phyloP scores from a whole-genome alignment of 1,284 basidiomycete genomes.

The Ceratobasidium theobromae region DNA sequence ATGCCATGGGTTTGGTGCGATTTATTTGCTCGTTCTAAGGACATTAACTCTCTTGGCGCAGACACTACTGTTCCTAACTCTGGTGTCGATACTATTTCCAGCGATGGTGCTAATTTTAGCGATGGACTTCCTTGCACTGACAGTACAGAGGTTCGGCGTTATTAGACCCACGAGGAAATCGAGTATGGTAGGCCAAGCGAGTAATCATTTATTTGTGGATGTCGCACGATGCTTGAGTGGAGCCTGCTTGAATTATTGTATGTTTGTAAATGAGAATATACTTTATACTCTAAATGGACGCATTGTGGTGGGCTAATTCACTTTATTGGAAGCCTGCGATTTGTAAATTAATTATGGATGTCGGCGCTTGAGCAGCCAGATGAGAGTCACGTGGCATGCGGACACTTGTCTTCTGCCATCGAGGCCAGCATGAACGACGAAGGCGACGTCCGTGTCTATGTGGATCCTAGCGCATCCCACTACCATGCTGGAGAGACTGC shows the following conservation, averaged over 20 bases:
- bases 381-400: conserved; percentile 1
- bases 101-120: too few relatives aligned
- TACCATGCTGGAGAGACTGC: conserved; percentile 27
- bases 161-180: too few relatives aligned
- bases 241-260: background rate
- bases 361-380: too few relatives aligned
- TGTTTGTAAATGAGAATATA: background rate
- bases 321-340: too few relatives aligned
- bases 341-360: too few relatives aligned
- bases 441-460: conserved; percentile 22
- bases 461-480: conserved; percentile 29
- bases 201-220: background rate
- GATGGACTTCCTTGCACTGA: too few relatives aligned
- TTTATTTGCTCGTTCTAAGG: too few relatives aligned
- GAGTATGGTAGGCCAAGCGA: background rate
- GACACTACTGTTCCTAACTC: too few relatives aligned
- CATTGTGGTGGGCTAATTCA: background rate
- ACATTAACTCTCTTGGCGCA: too few relatives aligned
- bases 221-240: conserved; percentile 2
- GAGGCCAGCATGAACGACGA: conserved; percentile 5
- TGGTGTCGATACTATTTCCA: too few relatives aligned
- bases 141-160: too few relatives aligned
- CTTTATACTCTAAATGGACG: background rate
- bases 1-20: too few relatives aligned
- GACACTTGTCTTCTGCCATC: background rate